Percentiles rank a stretch among this genome's conserved stretches.
Conservation (phyloP, 768 basidiomycete species). For the Amanita thiersii region DNA sequence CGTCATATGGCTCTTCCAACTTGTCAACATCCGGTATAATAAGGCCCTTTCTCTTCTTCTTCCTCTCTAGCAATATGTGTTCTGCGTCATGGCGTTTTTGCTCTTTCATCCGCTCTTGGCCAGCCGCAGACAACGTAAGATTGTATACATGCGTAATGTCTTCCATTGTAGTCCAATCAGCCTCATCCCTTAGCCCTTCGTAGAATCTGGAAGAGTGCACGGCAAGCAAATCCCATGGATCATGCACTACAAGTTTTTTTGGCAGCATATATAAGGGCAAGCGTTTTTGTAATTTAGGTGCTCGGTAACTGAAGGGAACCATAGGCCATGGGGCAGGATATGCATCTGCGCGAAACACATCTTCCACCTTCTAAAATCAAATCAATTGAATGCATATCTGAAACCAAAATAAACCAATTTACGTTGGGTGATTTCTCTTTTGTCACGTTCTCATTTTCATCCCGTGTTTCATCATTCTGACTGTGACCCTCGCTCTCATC, state of each 20-base stretch:
- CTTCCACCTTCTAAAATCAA: background rate
- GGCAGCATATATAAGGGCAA: conserved; percentile 20
- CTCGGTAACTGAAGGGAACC: conserved; percentile 23
- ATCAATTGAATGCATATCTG: too few species aligned
- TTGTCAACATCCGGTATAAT: conserved; percentile 2
- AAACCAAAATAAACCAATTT: too few species aligned
- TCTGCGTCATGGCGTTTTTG: conserved; percentile 9
- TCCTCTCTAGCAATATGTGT: background rate
- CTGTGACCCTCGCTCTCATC: too few species aligned
- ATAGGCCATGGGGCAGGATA: conserved; percentile 35
- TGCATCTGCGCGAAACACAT: background rate
- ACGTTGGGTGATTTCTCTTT: too few species aligned
- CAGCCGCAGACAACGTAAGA: conserved; percentile 12
- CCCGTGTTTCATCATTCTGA: too few species aligned
- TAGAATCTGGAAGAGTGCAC: background rate
- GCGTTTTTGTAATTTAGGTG: conserved; percentile 15
- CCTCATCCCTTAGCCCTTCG: background rate
- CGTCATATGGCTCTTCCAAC: conserved; percentile 4
- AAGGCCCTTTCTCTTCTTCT: background rate
- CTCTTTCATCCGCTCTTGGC: conserved; percentile 1
- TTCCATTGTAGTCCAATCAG: conserved; percentile 19
- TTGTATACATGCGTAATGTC: conserved; percentile 24
- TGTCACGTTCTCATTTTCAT: too few species aligned
- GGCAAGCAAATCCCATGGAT: conserved; percentile 14
- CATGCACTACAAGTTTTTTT: conserved; percentile 16